A percentile compares a stretch with the other conserved stretches of the same genome.
phyloP scores from a whole-genome alignment of 1,284 basidiomycete genomes.

The Malassezia restricta region DNA sequence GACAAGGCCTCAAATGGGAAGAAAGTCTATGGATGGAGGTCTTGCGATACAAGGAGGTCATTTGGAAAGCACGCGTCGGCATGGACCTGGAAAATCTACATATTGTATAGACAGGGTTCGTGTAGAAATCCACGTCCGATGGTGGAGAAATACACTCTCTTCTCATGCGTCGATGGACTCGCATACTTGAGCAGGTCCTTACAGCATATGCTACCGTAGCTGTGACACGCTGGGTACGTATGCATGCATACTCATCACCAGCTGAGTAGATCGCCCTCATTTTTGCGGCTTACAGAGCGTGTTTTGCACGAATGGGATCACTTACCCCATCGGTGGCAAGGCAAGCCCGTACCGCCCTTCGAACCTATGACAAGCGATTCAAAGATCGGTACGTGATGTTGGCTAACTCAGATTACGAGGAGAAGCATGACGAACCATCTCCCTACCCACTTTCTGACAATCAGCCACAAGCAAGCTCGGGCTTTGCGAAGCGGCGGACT shows the following conservation, averaged over 20 bases:
- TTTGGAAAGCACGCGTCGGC: conserved; percentile 13
- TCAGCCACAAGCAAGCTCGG: background rate
- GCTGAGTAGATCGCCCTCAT: conserved; percentile 7
- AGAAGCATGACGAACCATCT: conserved; percentile 13
- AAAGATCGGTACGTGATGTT: background rate
- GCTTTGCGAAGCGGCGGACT: background rate
- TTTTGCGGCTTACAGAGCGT: conserved; percentile 9
- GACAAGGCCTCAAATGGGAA: conserved; percentile 4
- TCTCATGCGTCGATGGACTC: background rate
- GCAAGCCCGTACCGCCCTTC: conserved; percentile 8
- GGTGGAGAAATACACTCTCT: background rate
- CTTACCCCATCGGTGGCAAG: conserved; percentile 7
- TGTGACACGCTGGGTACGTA: conserved; percentile 11
- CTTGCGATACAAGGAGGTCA: conserved; percentile 11
- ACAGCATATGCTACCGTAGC: conserved; percentile 2
- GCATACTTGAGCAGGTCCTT: conserved; percentile 4
- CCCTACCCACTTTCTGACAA: conserved; percentile 12
- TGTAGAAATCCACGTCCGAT: background rate
- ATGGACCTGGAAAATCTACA: conserved; percentile 7
- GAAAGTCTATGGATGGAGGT: conserved; percentile 14
- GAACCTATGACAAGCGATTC: background rate
- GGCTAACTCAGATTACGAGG: conserved; percentile 5
- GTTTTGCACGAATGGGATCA: conserved; percentile 15
- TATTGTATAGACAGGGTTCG: background rate
- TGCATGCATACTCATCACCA: background rate